These are phyloP conservation scores for Puccinia triticina DNA, from an alignment of 1,284 basidiomycete genomes.

Conservation along the genomic window DNA sequence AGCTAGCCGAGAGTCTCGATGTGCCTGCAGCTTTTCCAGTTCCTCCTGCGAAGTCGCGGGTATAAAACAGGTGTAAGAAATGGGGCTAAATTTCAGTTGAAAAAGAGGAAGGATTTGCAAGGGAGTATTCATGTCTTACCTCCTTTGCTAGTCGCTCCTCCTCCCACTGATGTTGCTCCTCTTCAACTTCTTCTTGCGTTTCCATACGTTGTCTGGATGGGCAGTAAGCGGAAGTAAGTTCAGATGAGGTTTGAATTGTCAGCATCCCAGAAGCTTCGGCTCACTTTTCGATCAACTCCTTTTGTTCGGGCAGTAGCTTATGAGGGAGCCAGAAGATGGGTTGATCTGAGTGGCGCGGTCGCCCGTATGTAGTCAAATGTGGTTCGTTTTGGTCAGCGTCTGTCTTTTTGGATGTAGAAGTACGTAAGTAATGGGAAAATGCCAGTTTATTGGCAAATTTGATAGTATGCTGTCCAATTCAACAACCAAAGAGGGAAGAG, in stretches of 20 bases:
- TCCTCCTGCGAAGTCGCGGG: not conserved
- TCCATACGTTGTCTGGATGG: slow-evolving; percentile 38
- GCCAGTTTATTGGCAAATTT: slow-evolving; percentile 48
- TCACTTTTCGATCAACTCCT: slow-evolving; percentile 49
- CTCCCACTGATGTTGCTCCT: slow-evolving; percentile 27
- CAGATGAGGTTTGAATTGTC: not conserved
- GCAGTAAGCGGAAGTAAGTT: not conserved
- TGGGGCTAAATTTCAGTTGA: not conserved
- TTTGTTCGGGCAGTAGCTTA: slow-evolving; percentile 45
- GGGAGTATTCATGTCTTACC: slow-evolving; percentile 1
- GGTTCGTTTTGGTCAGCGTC: slow-evolving; percentile 42
- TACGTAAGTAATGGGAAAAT: slow-evolving; percentile 50
- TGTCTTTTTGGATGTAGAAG: slow-evolving; percentile 37
- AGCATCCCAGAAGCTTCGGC: not conserved
- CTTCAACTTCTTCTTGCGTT: slow-evolving; percentile 33
- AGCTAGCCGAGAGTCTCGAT: slow-evolving; percentile 27
- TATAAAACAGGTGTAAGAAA: not conserved
- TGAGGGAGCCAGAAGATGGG: slow-evolving; percentile 42
- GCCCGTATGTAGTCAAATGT: slow-evolving; percentile 30
- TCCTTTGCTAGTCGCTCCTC: slow-evolving; percentile 38
- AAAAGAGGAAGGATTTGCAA: not conserved
- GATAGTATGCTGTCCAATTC: slow-evolving; percentile 25
- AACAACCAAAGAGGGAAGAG: not conserved
- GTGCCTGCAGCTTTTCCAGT: slow-evolving; percentile 22
- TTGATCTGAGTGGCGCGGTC: slow-evolving; percentile 23